Conservation (phyloP, 345 rosid genomes). For the Citrus trifoliata region DNA sequence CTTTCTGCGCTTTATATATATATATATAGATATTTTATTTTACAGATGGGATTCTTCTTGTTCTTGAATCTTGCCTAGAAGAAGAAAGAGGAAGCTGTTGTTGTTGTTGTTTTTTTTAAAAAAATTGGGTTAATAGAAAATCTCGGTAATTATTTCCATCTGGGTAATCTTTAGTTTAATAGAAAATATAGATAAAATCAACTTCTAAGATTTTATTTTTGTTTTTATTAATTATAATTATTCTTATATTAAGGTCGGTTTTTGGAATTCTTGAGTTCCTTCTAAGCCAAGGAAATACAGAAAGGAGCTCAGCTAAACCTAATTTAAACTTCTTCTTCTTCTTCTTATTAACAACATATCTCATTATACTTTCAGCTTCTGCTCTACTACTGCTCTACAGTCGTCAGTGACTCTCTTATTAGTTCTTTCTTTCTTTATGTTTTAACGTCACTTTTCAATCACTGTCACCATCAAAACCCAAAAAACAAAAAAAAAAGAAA, state of each 20-base stretch:
- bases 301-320: neutral
- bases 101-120: too few relatives aligned
- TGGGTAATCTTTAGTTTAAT: slow-evolving; percentile 6
- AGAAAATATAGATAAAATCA: slow-evolving; percentile 2
- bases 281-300: neutral
- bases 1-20: neutral
- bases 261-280: neutral
- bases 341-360: neutral
- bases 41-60: neutral
- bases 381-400: neutral
- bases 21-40: too few relatives aligned
- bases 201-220: neutral
- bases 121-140: neutral
- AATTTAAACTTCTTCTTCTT: too few relatives aligned
- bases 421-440: neutral
- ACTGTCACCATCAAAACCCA: neutral
- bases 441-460: neutral
- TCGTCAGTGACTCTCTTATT: neutral
- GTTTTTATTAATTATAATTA: neutral
- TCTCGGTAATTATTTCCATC: neutral
- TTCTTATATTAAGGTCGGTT: neutral
- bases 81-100: neutral
- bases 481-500: too few relatives aligned
- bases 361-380: neutral
- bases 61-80: neutral